A percentile compares a stretch with the other conserved stretches of the same genome.
These are phyloP conservation scores for Aureobasidium mangrovei DNA, from an alignment of 2,329 filamentous ascomycete species.

Conservation along the genomic window DNA sequence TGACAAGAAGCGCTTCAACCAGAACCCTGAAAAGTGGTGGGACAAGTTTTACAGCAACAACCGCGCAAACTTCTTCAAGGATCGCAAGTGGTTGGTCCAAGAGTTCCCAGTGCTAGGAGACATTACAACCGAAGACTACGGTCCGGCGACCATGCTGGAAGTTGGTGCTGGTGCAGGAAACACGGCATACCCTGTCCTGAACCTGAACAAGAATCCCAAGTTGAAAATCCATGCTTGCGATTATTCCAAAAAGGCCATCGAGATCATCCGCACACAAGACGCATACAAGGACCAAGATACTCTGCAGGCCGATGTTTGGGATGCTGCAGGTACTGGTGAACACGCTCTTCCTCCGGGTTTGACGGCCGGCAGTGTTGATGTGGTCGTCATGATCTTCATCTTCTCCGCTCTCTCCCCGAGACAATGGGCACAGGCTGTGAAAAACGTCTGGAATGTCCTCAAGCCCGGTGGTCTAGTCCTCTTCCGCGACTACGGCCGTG, in stretches of 20 bases:
- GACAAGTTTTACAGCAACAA: conserved; percentile 98
- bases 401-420: conserved; percentile 81
- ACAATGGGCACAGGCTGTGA: conserved; percentile 76
- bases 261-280: conserved; percentile 77
- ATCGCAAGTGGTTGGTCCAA: conserved; percentile 92
- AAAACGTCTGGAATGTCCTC: conserved; percentile 71
- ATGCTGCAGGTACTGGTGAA: conserved; percentile 55
- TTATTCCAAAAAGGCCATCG: conserved; percentile 89
- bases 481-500: conserved; percentile 93
- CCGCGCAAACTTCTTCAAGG: conserved; percentile 95
- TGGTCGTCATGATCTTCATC: conserved; percentile 93
- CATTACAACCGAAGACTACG: conserved; percentile 62
- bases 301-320: conserved; percentile 92
- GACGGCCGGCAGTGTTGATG: conserved; percentile 70
- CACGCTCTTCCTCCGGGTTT: conserved; percentile 63
- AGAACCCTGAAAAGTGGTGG: conserved; percentile 92
- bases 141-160: conserved; percentile 66
- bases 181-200: conserved; percentile 84
- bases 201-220: conserved; percentile 70
- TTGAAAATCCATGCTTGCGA: conserved; percentile 89
- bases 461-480: conserved; percentile 90
- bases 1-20: conserved; percentile 84
- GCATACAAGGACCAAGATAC: conserved; percentile 55
- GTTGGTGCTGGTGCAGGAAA: conserved; percentile 95
- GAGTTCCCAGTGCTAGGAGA: conserved; percentile 85